A percentile compares a stretch with the other conserved stretches of the same genome.
These are phyloP conservation scores for Blastomyces gilchristii DNA, from an alignment of 2,329 filamentous ascomycete genomes.

Conservation along the genomic window DNA sequence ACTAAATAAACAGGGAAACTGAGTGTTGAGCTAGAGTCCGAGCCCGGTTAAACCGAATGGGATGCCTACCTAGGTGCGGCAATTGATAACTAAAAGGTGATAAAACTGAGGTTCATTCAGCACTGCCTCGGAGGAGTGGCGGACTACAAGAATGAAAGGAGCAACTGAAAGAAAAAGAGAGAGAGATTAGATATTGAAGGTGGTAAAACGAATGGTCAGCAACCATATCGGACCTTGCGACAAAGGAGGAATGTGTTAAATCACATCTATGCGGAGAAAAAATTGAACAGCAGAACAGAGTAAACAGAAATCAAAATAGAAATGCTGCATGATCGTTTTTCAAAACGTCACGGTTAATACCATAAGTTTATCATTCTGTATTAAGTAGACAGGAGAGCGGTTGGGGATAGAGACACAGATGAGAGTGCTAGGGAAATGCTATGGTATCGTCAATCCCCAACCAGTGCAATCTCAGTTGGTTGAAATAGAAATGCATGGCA, in stretches of 20 bases:
- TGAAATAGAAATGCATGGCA: constrained; percentile 2
- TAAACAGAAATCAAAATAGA: no score
- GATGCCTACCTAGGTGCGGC: neutral
- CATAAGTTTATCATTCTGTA: neutral
- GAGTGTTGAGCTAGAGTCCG: neutral
- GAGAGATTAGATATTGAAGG: neutral
- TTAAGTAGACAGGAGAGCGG: neutral
- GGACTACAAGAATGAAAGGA: neutral
- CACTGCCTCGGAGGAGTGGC: neutral
- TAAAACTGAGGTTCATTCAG: neutral
- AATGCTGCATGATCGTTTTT: neutral
- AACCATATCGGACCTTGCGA: neutral
- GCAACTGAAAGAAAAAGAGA: neutral
- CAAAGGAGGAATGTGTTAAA: neutral
- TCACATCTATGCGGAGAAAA: neutral
- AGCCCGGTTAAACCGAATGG: neutral
- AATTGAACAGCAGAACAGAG: neutral
- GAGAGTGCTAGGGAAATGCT: neutral
- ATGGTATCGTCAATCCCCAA: neutral
- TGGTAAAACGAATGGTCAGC: neutral
- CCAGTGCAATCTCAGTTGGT: neutral
- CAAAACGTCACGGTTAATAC: neutral
- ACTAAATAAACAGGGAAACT: neutral
- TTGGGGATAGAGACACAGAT: neutral
- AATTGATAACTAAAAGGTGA: neutral